Evolutionary conservation across 805 yeast species (phyloP).

Genomic region (Komagataella ulmi): DNA sequence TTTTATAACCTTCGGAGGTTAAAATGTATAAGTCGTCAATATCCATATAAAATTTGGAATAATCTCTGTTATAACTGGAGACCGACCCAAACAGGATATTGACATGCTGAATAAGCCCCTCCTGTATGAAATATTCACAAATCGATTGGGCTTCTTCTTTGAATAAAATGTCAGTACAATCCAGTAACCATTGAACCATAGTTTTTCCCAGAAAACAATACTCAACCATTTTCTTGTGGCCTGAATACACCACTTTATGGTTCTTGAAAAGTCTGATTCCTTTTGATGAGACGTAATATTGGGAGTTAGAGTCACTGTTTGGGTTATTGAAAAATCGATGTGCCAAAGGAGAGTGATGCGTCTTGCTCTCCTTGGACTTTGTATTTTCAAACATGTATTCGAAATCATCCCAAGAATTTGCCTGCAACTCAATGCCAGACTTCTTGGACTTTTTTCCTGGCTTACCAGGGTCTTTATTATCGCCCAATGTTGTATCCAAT

Average conservation of each 20-base stretch:
- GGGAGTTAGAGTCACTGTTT: slow-evolving; percentile 69
- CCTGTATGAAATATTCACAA: slow-evolving; percentile 33
- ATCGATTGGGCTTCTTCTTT: slow-evolving; percentile 38
- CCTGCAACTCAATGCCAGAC: neutral
- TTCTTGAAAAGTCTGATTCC: slow-evolving; percentile 53
- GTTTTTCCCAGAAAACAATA: slow-evolving; percentile 64
- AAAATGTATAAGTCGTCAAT: slow-evolving; percentile 29
- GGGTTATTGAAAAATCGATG: slow-evolving; percentile 81
- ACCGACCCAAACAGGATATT: slow-evolving; percentile 20
- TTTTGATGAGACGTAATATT: slow-evolving; percentile 53
- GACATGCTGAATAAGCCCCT: slow-evolving; percentile 34
- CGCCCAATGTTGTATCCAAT: neutral
- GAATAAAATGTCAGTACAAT: slow-evolving; percentile 64
- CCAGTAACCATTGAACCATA: slow-evolving; percentile 77
- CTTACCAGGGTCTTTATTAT: neutral
- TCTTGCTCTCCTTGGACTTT: neutral
- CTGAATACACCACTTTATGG: slow-evolving; percentile 16
- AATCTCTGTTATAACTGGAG: slow-evolving; percentile 5
- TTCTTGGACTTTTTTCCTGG: neutral
- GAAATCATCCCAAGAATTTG: neutral
- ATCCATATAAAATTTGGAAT: slow-evolving; percentile 14
- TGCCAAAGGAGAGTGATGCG: slow-evolving; percentile 44
- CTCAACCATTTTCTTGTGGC: slow-evolving; percentile 14
- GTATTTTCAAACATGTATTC: neutral
- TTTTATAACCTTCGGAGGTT: slow-evolving; percentile 25